Evolutionary conservation across 352 stramenopile genomes (phyloP).

Genomic region (Phytophthora kernoviae): DNA sequence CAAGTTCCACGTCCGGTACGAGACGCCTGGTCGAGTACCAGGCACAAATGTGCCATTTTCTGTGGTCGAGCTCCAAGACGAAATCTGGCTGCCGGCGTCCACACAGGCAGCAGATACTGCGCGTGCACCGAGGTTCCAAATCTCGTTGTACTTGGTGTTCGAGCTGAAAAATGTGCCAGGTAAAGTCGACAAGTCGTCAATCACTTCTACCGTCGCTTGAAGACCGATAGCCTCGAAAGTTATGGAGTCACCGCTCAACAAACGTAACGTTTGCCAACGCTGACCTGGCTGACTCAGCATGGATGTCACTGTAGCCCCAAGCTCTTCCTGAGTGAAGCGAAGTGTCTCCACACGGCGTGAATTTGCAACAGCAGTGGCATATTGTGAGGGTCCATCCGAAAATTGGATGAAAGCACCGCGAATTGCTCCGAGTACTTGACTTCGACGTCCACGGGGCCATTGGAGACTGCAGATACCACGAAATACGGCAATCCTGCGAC

Average conservation of each 20-base stretch:
- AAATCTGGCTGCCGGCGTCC: slow-evolving; percentile 12
- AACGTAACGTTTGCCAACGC: slow-evolving; percentile 24
- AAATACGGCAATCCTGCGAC: slow-evolving; percentile 39
- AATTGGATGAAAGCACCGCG: slow-evolving; percentile 22
- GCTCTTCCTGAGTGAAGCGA: slow-evolving; percentile 14
- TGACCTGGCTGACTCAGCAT: slow-evolving; percentile 24
- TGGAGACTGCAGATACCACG: slow-evolving; percentile 21
- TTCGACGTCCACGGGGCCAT: slow-evolving; percentile 31
- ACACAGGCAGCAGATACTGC: slow-evolving; percentile 20
- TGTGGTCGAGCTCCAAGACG: slow-evolving; percentile 15
- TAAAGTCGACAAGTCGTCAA: slow-evolving; percentile 14
- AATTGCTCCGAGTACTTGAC: slow-evolving; percentile 44
- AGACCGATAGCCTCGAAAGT: slow-evolving; percentile 22
- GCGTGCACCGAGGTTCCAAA: slow-evolving; percentile 22
- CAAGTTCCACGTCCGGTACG: slow-evolving; percentile 22
- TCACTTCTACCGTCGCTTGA: slow-evolving; percentile 19
- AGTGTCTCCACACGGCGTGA: slow-evolving; percentile 37
- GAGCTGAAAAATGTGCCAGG: slow-evolving; percentile 20
- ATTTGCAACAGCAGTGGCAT: slow-evolving; percentile 27
- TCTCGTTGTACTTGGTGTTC: slow-evolving; percentile 27
- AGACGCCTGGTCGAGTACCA: slow-evolving; percentile 16
- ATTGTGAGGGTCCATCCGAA: slow-evolving; percentile 32
- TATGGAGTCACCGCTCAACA: slow-evolving; percentile 18
- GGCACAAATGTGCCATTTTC: slow-evolving; percentile 26
- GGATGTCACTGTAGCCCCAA: slow-evolving; percentile 12